Percentiles rank a stretch among this genome's conserved stretches.
These are phyloP conservation scores for Globisporangium parvum DNA, from an alignment of 352 stramenopile genomes.

Conservation along the genomic window DNA sequence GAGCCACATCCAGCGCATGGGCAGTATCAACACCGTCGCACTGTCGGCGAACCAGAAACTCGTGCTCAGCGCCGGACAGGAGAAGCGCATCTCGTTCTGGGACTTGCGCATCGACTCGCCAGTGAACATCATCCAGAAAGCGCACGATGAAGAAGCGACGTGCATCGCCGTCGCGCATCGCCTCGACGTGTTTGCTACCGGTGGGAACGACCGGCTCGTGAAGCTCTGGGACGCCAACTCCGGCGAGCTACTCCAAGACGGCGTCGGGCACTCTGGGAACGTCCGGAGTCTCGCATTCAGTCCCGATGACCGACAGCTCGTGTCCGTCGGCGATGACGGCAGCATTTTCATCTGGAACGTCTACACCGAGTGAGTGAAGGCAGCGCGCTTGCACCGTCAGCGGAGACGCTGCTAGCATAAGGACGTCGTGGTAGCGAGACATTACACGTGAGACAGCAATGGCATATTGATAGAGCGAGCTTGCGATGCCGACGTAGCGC, in stretches of 20 bases:
- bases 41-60: slow-evolving; percentile 84
- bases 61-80: slow-evolving; percentile 89
- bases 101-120: slow-evolving; percentile 84
- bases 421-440: neutral
- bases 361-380: slow-evolving; percentile 34
- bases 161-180: slow-evolving; percentile 84
- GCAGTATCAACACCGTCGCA: slow-evolving; percentile 89
- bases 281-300: slow-evolving; percentile 81
- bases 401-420: neutral
- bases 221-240: slow-evolving; percentile 83
- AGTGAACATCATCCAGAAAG: slow-evolving; percentile 69
- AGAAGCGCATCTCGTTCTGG: slow-evolving; percentile 92
- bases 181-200: slow-evolving; percentile 84
- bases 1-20: slow-evolving; percentile 91
- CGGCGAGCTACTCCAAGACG: slow-evolving; percentile 59
- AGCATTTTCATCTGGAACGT: slow-evolving; percentile 92
- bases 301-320: slow-evolving; percentile 88
- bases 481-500: no score
- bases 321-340: slow-evolving; percentile 88
- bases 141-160: slow-evolving; percentile 83
- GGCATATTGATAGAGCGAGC: no score
- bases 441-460: no score
- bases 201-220: slow-evolving; percentile 80
- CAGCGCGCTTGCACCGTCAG: neutral
- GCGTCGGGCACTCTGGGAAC: slow-evolving; percentile 70